Conservation (phyloP, 2,329 filamentous ascomycete genomes). For the Beauveria asiatica region DNA sequence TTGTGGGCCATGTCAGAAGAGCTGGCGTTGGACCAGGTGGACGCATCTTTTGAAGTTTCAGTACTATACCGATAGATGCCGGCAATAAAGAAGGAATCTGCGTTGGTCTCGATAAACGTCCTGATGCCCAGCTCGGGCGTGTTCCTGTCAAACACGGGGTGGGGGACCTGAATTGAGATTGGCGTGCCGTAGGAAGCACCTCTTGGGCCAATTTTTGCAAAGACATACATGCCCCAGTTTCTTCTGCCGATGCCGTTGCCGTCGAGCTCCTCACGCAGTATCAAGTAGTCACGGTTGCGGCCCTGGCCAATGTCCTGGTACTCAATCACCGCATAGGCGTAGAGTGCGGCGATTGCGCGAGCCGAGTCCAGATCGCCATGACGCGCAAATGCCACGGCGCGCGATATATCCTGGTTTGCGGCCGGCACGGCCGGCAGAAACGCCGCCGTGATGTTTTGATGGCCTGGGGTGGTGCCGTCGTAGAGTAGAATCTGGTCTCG, state of each 20-base stretch:
- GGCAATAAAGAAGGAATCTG: slow-evolving; percentile 4
- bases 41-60: background rate
- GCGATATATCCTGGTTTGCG: slow-evolving; percentile 2
- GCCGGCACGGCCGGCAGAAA: background rate
- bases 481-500: background rate
- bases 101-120: slow-evolving; percentile 4
- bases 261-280: background rate
- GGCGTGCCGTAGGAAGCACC: slow-evolving; percentile 5
- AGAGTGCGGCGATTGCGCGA: background rate
- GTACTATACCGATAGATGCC: slow-evolving; percentile 1
- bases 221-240: slow-evolving; percentile 9
- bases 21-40: background rate
- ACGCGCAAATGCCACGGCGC: background rate
- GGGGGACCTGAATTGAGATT: slow-evolving; percentile 1
- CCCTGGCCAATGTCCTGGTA: slow-evolving; percentile 1
- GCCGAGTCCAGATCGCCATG: slow-evolving; percentile 1
- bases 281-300: slow-evolving; percentile 4
- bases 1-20: slow-evolving; percentile 7
- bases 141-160: slow-evolving; percentile 6
- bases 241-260: background rate
- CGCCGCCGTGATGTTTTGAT: background rate
- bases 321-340: slow-evolving; percentile 1
- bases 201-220: background rate
- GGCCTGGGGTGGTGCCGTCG: background rate
- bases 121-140: slow-evolving; percentile 1